Percentiles rank a stretch among this genome's conserved stretches.
These are phyloP conservation scores for Ophiostoma ulmi DNA, from an alignment of 2,329 filamentous ascomycete genomes.

Conservation along the genomic window DNA sequence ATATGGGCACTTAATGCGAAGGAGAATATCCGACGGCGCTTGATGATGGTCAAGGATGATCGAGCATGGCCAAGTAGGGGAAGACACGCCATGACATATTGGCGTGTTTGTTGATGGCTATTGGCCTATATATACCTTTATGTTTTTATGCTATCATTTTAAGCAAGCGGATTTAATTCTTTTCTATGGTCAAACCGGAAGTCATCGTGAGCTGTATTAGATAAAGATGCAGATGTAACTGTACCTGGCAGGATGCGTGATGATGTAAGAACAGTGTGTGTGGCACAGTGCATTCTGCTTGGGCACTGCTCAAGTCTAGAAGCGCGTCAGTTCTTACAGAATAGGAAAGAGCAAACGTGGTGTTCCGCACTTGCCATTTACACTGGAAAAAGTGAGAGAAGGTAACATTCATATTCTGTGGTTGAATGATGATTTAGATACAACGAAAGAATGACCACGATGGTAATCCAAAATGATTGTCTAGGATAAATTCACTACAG, in stretches of 20 bases:
- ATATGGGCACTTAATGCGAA: slow-evolving; percentile 17
- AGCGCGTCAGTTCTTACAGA: slow-evolving; percentile 1
- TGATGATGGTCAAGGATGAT: background rate
- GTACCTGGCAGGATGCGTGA: background rate
- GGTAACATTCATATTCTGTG: background rate
- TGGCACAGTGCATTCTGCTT: background rate
- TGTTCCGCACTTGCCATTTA: background rate
- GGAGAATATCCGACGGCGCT: background rate
- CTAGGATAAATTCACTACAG: no score
- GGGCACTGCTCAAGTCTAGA: background rate
- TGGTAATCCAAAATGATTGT: no score
- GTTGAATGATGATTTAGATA: background rate
- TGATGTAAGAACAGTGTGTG: background rate
- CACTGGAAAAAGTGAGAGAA: background rate
- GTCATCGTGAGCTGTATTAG: background rate
- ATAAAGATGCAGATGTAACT: background rate
- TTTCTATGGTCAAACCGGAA: background rate
- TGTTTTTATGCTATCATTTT: background rate
- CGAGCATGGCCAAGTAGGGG: background rate
- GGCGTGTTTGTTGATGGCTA: background rate
- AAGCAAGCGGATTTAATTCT: background rate
- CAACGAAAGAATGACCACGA: background rate
- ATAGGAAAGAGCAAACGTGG: background rate
- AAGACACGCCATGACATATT: background rate
- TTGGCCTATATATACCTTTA: background rate